Evolutionary conservation across 164 flowering plant species (phyloP).

Genomic region (Protea cynaroides): DNA sequence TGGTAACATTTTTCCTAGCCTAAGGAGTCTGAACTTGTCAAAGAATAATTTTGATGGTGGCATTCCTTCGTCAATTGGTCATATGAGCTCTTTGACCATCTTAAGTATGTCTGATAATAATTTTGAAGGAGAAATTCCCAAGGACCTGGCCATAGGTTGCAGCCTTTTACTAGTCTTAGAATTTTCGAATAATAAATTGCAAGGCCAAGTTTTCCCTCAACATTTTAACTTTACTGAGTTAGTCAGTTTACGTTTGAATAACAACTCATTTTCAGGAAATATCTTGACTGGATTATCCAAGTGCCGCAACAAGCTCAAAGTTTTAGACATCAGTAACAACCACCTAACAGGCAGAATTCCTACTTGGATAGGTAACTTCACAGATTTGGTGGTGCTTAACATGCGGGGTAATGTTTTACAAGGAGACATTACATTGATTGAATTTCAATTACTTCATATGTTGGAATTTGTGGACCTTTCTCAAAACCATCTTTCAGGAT

Average conservation of each 20-base stretch:
- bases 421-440: too few relatives aligned
- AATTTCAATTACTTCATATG: too few relatives aligned
- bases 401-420: neutral
- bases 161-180: neutral
- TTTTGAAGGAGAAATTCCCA: neutral
- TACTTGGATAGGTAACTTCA: neutral
- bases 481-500: too few relatives aligned
- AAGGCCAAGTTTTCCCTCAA: conserved; percentile 2
- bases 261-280: too few relatives aligned
- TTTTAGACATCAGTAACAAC: neutral
- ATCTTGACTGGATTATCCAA: neutral
- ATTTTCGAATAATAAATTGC: conserved; percentile 7
- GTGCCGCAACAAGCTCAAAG: too few relatives aligned
- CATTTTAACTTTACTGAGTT: neutral
- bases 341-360: too few relatives aligned
- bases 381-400: neutral
- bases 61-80: conserved; percentile 2
- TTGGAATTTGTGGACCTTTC: too few relatives aligned
- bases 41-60: neutral
- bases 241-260: neutral
- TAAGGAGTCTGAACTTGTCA: neutral
- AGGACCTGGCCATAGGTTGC: neutral
- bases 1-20: neutral
- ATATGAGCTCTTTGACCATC: neutral
- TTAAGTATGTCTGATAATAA: neutral